Evolutionary conservation across 805 yeast genomes (phyloP).

Genomic region (Saccharomycopsis microspora): DNA sequence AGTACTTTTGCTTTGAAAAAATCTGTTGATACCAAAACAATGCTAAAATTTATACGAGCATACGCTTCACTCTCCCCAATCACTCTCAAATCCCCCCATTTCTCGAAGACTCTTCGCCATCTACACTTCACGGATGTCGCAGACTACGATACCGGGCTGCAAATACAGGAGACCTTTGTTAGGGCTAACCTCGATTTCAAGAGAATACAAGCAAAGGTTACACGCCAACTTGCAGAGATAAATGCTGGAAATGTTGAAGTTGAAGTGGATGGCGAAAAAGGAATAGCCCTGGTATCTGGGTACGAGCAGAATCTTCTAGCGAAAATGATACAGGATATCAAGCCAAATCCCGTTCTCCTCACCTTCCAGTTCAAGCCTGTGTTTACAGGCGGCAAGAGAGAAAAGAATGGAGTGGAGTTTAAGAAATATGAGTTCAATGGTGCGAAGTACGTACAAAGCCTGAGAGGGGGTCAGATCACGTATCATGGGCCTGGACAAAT

Average conservation of each 20-base stretch:
- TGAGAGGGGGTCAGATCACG: conserved; percentile 92
- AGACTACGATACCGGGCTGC: conserved; percentile 37
- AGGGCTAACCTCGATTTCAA: conserved; percentile 48
- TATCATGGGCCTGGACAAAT: conserved; percentile 96
- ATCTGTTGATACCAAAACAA: too few species aligned
- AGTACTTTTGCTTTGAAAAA: too few species aligned
- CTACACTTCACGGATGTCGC: conserved; percentile 10
- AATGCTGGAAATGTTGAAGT: conserved; percentile 16
- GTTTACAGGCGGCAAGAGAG: conserved; percentile 86
- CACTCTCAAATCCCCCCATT: too few species aligned
- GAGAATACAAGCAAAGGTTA: conserved; percentile 37
- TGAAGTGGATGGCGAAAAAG: neutral
- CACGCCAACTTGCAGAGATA: conserved; percentile 28
- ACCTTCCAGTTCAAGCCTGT: conserved; percentile 82
- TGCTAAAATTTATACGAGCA: too few species aligned
- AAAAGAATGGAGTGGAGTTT: conserved; percentile 30
- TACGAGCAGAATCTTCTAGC: conserved; percentile 35
- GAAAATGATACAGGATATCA: conserved; percentile 30
- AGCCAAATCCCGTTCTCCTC: conserved; percentile 56
- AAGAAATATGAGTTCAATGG: conserved; percentile 23
- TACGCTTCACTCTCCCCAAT: too few species aligned
- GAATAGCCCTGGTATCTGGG: conserved; percentile 31
- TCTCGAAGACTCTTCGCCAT: conserved; percentile 7
- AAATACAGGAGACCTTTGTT: conserved; percentile 45
- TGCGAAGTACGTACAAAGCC: conserved; percentile 65